Evolutionary conservation across 2,329 filamentous ascomycete genomes (phyloP), one percentile per base, ranked within the genome.

Genomic region (Curvularia lunata): DNA sequence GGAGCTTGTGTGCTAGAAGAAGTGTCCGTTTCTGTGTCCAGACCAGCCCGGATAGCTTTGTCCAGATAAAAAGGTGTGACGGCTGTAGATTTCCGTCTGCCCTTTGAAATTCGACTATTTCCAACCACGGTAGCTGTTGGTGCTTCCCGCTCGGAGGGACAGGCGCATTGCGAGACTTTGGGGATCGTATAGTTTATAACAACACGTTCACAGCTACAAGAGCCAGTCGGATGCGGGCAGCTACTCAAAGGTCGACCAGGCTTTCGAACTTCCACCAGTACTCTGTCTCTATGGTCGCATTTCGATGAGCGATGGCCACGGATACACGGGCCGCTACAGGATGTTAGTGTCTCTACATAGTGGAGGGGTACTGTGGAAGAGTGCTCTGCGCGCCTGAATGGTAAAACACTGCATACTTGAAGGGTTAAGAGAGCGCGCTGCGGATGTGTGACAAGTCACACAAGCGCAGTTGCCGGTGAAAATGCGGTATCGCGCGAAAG

Each of bases 291-390:
- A 59, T 91, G 89, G 47, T 84, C 87, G 75, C 89, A 91, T 80
- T 89, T 90, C 51, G 88, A 90, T 28, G 89, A 91, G 67, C 89
- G 86, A 75, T 91, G 89, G 55, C 89, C 89, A 69, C 88, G 86
- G 66, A 91, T 91, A 74, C 89, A 91, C 70, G 88, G 88, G 81
- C 86, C 86, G 77, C 88, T 91, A 66, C 46, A 54, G 47, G 23
- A 38, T 32, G 57, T 70, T 48, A 73, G 65, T 54, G 45, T 46
- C 28, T 46, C 46, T 34, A 46, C 21, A 53, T 12, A 13, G 34
- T 43, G 41, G 37, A 58, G 37, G 28, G n/a, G 23, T 43, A n/a
- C 13, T 12, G 32, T 30, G 27, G 30, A 58, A 48, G 34, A 45
- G 32, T 40, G 34, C n/a, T 34, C 43, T 28, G n/a, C 8, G 46